Conservation (phyloP, 176 grass and related monocot species). For the Triticum dicoccoides region DNA sequence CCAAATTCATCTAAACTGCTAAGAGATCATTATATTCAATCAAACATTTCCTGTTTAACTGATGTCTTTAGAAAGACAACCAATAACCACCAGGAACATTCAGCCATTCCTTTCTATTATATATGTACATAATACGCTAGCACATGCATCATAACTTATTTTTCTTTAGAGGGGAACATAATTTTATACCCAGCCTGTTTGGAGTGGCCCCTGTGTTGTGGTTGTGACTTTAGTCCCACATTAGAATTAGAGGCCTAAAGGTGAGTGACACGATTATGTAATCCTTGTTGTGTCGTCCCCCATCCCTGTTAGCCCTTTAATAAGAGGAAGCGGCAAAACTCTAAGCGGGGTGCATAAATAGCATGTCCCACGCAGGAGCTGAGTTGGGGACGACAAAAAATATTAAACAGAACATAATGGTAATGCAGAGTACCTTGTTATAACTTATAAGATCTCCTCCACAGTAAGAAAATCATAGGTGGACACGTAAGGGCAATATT, state of each 20-base stretch:
- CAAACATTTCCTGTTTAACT: not conserved
- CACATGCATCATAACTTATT: not conserved
- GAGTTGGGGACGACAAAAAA: not conserved
- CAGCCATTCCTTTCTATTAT: not conserved
- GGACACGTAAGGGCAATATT: not conserved
- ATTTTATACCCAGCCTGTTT: not conserved
- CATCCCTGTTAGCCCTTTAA: not conserved
- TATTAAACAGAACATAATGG: not conserved
- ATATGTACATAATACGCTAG: conserved; percentile 5
- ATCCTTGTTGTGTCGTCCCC: not conserved
- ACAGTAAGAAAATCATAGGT: not conserved
- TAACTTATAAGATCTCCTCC: conserved; percentile 5
- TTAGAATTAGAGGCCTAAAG: not conserved
- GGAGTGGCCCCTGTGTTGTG: not conserved
- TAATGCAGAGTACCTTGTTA: not conserved
- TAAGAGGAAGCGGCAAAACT: not conserved
- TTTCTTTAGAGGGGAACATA: not conserved
- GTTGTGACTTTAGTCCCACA: not conserved
- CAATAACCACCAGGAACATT: not conserved
- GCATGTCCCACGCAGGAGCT: not conserved
- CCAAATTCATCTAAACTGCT: conserved; percentile 24
- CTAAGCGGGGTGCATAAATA: not conserved
- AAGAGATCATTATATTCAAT: not conserved
- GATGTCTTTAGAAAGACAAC: not conserved
- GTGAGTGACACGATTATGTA: not conserved